Evolutionary conservation across 306 rosid species (phyloP).

Genomic region (Spatholobus suberectus): DNA sequence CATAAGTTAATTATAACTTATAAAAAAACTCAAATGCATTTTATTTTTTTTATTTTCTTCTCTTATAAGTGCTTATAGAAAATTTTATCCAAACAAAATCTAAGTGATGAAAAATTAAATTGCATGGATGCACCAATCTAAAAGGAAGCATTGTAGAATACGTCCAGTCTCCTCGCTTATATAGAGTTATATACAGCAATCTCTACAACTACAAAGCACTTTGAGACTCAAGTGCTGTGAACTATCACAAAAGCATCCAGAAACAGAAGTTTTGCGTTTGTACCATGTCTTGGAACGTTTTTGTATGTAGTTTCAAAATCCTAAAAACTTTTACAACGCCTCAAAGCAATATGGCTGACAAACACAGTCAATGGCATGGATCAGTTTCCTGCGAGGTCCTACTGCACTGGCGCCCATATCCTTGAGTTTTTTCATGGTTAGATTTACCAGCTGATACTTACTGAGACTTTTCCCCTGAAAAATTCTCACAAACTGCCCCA

Average conservation of each 20-base stretch:
- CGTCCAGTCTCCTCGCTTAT: not conserved
- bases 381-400: conserved; percentile 96
- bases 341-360: conserved; percentile 81
- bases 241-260: conserved; percentile 7
- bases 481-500: conserved; percentile 77
- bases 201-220: not conserved
- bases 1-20: no score
- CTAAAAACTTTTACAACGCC: conserved; percentile 41
- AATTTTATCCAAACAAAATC: no score
- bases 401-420: conserved; percentile 96
- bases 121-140: not conserved
- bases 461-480: conserved; percentile 66
- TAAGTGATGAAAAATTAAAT: not conserved
- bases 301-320: conserved; percentile 9
- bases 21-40: no score
- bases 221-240: not conserved
- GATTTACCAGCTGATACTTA: conserved; percentile 80
- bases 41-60: no score
- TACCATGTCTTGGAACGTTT: not conserved
- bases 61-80: no score
- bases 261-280: conserved; percentile 30
- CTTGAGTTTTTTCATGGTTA: conserved; percentile 92
- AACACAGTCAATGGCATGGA: conserved; percentile 90
- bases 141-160: not conserved
- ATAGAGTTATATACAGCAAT: conserved; percentile 4